Conservation (phyloP, 805 yeast genomes). For the Suhomyces emberorum region DNA sequence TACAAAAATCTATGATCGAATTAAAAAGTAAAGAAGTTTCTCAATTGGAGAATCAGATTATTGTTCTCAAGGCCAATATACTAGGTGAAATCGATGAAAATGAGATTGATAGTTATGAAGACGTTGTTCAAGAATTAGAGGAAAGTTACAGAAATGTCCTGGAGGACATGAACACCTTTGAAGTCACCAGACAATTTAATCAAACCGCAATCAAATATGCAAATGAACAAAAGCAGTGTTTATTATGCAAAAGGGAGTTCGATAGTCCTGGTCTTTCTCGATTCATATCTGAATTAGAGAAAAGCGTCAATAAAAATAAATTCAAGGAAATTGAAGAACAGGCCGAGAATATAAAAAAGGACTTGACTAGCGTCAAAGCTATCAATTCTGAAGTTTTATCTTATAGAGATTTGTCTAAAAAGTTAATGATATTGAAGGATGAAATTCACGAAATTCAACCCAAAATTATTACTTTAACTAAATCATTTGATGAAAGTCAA, state of each 20-base stretch:
- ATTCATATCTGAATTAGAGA: constrained; percentile 27
- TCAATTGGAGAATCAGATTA: constrained; percentile 6
- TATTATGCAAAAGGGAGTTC: constrained; percentile 70
- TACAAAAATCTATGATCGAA: constrained; percentile 2
- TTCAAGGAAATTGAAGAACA: constrained; percentile 27
- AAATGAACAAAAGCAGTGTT: constrained; percentile 53
- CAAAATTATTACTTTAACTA: constrained; percentile 1
- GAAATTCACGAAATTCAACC: not conserved
- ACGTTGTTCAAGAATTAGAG: constrained; percentile 53
- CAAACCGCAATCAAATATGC: constrained; percentile 66
- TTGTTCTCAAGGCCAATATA: constrained; percentile 13
- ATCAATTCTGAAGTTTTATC: constrained; percentile 27
- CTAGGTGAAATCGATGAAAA: constrained; percentile 25
- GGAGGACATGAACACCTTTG: constrained; percentile 64
- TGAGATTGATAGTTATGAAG: constrained; percentile 51
- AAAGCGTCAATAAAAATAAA: constrained; percentile 26
- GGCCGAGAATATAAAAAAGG: constrained; percentile 28
- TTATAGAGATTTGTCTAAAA: constrained; percentile 20
- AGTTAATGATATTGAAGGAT: constrained; percentile 9
- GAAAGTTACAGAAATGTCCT: constrained; percentile 57
- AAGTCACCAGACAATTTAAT: constrained; percentile 69
- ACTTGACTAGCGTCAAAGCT: constrained; percentile 27
- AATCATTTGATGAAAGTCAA: not conserved
- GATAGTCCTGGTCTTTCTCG: constrained; percentile 32
- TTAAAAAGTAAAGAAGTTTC: constrained; percentile 1